A percentile compares a stretch with the other conserved stretches of the same genome.
These are phyloP conservation scores for Canna indica DNA, from an alignment of 176 grass and related monocot species.

Conservation along the genomic window DNA sequence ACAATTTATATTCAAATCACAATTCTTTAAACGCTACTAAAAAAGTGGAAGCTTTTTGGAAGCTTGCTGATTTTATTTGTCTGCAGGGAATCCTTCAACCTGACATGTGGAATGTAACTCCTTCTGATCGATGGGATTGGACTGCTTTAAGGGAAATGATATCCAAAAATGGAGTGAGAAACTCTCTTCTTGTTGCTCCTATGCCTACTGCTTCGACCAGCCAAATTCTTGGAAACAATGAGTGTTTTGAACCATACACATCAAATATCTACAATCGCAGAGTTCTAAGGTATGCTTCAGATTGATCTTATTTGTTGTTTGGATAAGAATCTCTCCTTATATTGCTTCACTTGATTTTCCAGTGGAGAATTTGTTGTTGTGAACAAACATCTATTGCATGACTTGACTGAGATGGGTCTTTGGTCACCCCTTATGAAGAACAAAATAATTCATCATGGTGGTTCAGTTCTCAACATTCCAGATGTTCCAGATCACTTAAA, in stretches of 20 bases:
- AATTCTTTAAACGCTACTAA: too few species aligned
- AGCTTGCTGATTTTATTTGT: background rate
- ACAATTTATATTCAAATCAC: too few species aligned
- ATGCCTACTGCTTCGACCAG: slow-evolving; percentile 99
- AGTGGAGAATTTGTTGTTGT: slow-evolving; percentile 98
- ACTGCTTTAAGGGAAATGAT: slow-evolving; percentile 49
- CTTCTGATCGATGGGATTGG: slow-evolving; percentile 92
- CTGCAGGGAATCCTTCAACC: slow-evolving; percentile 81
- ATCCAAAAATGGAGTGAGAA: slow-evolving; percentile 65
- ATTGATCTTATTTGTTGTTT: slow-evolving; percentile 13
- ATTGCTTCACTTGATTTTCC: slow-evolving; percentile 7
- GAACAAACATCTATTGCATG: slow-evolving; percentile 98
- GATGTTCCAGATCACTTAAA: slow-evolving; percentile 85
- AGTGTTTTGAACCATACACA: slow-evolving; percentile 82
- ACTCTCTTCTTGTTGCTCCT: slow-evolving; percentile 97
- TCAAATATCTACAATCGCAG: slow-evolving; percentile 78
- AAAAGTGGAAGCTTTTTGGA: background rate
- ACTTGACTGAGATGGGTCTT: slow-evolving; percentile 88
- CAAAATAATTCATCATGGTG: slow-evolving; percentile 83
- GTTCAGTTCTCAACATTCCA: slow-evolving; percentile 70
- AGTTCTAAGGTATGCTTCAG: slow-evolving; percentile 59
- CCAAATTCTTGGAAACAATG: slow-evolving; percentile 98
- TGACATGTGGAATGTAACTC: slow-evolving; percentile 78
- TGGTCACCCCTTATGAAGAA: slow-evolving; percentile 82
- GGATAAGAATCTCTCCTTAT: too few species aligned